These are phyloP conservation scores for Melanogaster broomeanus DNA, from an alignment of 768 basidiomycete genomes.

Conservation along the genomic window DNA sequence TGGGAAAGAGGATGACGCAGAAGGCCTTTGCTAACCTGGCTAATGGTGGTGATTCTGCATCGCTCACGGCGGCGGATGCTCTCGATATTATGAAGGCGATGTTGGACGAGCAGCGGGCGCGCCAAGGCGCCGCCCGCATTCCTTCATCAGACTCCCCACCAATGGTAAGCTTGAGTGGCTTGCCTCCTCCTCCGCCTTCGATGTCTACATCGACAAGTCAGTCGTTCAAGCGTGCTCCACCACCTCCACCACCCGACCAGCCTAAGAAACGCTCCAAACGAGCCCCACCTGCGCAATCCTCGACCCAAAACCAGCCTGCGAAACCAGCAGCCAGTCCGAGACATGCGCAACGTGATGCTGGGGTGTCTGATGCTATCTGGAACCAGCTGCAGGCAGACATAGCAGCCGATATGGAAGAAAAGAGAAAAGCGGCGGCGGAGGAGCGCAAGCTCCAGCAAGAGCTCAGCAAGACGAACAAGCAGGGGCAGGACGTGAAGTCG, in stretches of 20 bases:
- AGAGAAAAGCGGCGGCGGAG: conserved; percentile 18
- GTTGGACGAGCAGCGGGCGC: conserved; percentile 22
- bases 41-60: conserved; percentile 15
- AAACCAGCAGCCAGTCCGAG: conserved; percentile 4
- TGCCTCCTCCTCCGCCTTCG: conserved; percentile 21
- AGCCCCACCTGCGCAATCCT: neutral
- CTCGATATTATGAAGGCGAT: conserved; percentile 26
- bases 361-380: conserved; percentile 58
- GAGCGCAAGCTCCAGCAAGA: conserved; percentile 20
- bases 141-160: conserved; percentile 11
- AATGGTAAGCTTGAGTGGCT: conserved; percentile 19
- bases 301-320: conserved; percentile 1
- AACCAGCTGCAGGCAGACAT: conserved; percentile 44
- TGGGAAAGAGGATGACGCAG: conserved; percentile 50
- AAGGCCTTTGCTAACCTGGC: conserved; percentile 36
- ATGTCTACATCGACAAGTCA: conserved; percentile 18
- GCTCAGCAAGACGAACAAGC: conserved; percentile 11
- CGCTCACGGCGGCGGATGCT: conserved; percentile 30
- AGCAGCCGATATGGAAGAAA: conserved; percentile 23
- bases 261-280: conserved; percentile 10
- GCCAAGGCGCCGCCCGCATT: conserved; percentile 12
- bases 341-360: conserved; percentile 44
- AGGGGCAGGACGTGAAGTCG: conserved; percentile 11
- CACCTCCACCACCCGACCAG: conserved; percentile 8
- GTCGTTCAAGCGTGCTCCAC: conserved; percentile 20